phyloP scores from a whole-genome alignment of 75 land plant species.

The Gnetum montanum region DNA sequence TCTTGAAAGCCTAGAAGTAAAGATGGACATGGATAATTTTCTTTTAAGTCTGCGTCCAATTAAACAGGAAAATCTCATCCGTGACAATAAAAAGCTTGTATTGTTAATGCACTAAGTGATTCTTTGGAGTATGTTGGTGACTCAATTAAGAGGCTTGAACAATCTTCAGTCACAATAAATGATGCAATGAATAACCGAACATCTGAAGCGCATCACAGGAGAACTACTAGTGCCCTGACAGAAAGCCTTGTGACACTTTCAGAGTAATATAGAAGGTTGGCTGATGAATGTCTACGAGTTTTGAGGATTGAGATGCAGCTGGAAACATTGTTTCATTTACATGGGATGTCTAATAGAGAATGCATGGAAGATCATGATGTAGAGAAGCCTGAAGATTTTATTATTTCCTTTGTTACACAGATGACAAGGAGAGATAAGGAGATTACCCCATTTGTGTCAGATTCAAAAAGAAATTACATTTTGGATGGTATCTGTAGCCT shows the following conservation, averaged over 20 bases:
- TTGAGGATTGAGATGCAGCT: conserved; percentile 94
- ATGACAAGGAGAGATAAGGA: conserved; percentile 94
- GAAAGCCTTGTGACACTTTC: conserved; percentile 64
- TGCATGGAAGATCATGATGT: conserved; percentile 92
- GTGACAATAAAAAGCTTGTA: background rate
- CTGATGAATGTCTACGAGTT: conserved; percentile 89
- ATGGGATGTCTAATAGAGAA: conserved; percentile 70
- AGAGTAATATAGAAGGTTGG: conserved; percentile 67
- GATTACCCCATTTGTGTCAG: conserved; percentile 80
- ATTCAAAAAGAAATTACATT: conserved; percentile 67
- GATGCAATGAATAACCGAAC: conserved; percentile 66
- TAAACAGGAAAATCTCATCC: background rate
- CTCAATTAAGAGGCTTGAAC: no score
- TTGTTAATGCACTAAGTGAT: background rate
- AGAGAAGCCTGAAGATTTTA: conserved; percentile 97
- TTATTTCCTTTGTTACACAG: conserved; percentile 87
- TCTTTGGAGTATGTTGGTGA: background rate
- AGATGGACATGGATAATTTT: background rate
- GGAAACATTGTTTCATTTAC: conserved; percentile 80
- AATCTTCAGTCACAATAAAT: no score
- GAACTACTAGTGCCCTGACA: conserved; percentile 48
- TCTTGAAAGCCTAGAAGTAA: background rate
- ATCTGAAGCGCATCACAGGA: conserved; percentile 50
- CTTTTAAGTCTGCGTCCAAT: background rate
- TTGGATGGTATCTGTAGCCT: conserved; percentile 90